These are phyloP conservation scores for Stagonosporopsis vannaccii DNA, from an alignment of 2,329 filamentous ascomycete species.

Conservation along the genomic window DNA sequence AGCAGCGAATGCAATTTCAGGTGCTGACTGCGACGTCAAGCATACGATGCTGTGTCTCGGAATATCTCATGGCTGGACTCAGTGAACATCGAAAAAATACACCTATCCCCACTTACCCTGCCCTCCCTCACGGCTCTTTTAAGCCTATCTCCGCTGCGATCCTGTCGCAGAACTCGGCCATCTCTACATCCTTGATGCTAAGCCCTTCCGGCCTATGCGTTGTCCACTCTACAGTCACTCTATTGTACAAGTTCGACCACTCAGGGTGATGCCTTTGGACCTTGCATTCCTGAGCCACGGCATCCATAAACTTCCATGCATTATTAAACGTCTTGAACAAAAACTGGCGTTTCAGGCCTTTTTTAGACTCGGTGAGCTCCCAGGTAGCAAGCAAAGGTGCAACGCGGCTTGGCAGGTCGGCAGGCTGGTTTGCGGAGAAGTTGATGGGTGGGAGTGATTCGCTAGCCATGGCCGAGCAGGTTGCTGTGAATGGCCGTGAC, in stretches of 20 bases:
- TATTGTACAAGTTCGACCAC: slow-evolving; percentile 46
- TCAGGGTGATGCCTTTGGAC: slow-evolving; percentile 42
- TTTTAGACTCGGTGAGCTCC: slow-evolving; percentile 32
- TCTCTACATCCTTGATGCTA: slow-evolving; percentile 46
- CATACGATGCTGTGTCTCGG: background rate
- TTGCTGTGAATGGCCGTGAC: background rate
- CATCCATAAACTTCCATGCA: slow-evolving; percentile 45
- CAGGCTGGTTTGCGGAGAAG: slow-evolving; percentile 40
- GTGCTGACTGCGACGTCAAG: background rate
- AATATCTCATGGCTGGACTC: background rate
- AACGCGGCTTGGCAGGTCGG: slow-evolving; percentile 36
- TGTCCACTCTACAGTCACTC: slow-evolving; percentile 46
- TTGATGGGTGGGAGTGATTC: slow-evolving; percentile 21
- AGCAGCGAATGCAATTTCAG: background rate
- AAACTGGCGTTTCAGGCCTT: slow-evolving; percentile 38
- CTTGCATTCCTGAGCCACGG: slow-evolving; percentile 46
- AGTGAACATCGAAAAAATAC: background rate
- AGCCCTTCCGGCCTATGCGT: slow-evolving; percentile 47
- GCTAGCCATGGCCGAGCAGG: slow-evolving; percentile 4
- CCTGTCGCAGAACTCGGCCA: slow-evolving; percentile 47
- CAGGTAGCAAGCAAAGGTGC: slow-evolving; percentile 33
- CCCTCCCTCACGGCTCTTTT: slow-evolving; percentile 15
- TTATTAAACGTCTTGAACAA: slow-evolving; percentile 41
- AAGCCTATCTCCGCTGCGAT: slow-evolving; percentile 40
- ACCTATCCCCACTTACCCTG: background rate